phyloP scores from a whole-genome alignment of 2,329 filamentous ascomycete species.

The Scorias spongiosa region DNA sequence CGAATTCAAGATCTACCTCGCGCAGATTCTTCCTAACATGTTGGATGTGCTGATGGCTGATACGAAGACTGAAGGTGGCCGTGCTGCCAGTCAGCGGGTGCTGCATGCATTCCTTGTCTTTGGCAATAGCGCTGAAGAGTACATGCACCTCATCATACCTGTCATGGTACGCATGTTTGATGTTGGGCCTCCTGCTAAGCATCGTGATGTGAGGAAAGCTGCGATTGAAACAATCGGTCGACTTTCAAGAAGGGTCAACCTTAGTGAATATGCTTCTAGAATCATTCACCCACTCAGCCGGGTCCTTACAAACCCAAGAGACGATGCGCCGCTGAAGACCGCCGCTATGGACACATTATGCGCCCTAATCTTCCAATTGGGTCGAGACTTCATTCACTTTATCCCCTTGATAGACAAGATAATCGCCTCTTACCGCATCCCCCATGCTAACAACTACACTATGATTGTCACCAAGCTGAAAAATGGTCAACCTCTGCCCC shows the following conservation, averaged over 20 bases:
- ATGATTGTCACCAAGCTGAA: slow-evolving; percentile 83
- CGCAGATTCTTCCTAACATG: slow-evolving; percentile 80
- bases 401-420: slow-evolving; percentile 83
- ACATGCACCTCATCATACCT: slow-evolving; percentile 97
- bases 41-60: slow-evolving; percentile 86
- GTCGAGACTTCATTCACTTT: slow-evolving; percentile 89
- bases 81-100: slow-evolving; percentile 40
- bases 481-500: slow-evolving; percentile 86
- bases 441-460: slow-evolving; percentile 83
- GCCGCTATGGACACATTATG: slow-evolving; percentile 88
- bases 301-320: slow-evolving; percentile 53
- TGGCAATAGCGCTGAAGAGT: slow-evolving; percentile 88
- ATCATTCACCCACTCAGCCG: slow-evolving; percentile 89
- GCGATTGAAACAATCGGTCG: slow-evolving; percentile 93
- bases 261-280: slow-evolving; percentile 90
- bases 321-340: slow-evolving; percentile 52
- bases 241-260: slow-evolving; percentile 87
- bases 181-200: slow-evolving; percentile 56
- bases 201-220: slow-evolving; percentile 61
- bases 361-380: slow-evolving; percentile 87
- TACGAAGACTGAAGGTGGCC: slow-evolving; percentile 50
- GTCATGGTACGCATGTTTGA: slow-evolving; percentile 92
- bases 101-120: slow-evolving; percentile 93
- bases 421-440: slow-evolving; percentile 54
- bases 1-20: slow-evolving; percentile 94